Evolutionary conservation across 1,284 basidiomycete genomes (phyloP), one percentile per base, ranked within the genome.

Genomic region (Cutaneotrichosporon dermatis): DNA sequence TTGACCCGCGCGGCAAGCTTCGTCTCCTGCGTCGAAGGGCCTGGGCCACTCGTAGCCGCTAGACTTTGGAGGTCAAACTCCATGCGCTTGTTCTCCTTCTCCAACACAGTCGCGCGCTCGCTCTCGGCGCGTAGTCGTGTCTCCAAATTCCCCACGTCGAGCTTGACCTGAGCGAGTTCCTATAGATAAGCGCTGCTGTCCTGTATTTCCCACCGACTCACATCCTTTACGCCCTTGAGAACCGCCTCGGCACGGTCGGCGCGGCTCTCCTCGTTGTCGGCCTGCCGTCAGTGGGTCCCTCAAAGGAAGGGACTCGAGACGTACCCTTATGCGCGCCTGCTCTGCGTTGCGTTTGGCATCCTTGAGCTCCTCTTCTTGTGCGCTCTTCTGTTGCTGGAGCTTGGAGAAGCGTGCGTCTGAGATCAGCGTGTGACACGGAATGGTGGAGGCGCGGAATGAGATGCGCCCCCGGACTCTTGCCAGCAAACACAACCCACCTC

Each of bases 141-240:
- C 53, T 78, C 76, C 10, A 73, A 62, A 56, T 79, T 79, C 10
- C 69, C 65, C 13, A 72, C 57, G 41, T 71, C 68, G 34, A 77
- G 55, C 7, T 70, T 61, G 6, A 70, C 55, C 39, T 70, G 67
- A 1, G 61, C 57, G 4, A 77, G 59, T 51, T 77, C 74, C 72
- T 76, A 25, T 11, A 11, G 42, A 51, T 40, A 13, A 25, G 10
- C 16, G 34, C n/a, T 10, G 34, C 25, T 25, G 25, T 25, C 25
- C 25, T 25, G 25, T 25, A 25, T 25, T 25, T 49, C 15, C 13
- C 2, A 42, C 4, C 3, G n/a, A 56, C 71, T 55, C 43, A 74
- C 72, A 40, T 57, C 58, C 1, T 54, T 62, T 15, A 63, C 63
- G 9, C 43, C 42, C 12, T 25, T 42, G 34, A 71, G 48, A 0